Evolutionary conservation across 192 early-diverging fungal species (phyloP), one percentile per base, ranked within the genome.

Genomic region (Linnemannia exigua): DNA sequence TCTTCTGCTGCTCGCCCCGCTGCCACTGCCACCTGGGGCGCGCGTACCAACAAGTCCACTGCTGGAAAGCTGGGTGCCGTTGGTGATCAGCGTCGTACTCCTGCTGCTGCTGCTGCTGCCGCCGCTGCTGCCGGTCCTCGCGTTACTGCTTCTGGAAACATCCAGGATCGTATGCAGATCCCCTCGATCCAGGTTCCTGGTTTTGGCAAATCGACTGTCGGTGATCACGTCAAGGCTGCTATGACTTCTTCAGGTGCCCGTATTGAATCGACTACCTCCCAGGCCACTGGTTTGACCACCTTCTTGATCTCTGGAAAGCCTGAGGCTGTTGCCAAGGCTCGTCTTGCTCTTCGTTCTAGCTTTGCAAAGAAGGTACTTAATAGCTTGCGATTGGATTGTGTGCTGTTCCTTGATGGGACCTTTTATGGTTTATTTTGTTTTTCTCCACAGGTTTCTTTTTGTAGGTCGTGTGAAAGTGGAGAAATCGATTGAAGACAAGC

Each of bases 261-360:
- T 31, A 98, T 99, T 74, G 96, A 98, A 58, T 90, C 95, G 19
- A 95, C 96, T 52, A 95, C 95, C 44, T 94, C 95, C 89, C 84
- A 89, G 41, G 92, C 90, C 47, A 91, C 92, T 31, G 91, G 92
- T 19, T 94, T 92, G 3, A 92, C 95, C 38, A 97, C 97, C 28
- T 96, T 97, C 72, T 81, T 98, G 33, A 93, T 99, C 87, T 93
- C 92, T 80, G 98, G 98, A 63, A 92, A 92, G 63, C 86, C 92
- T n/a, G 95, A 95, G 28, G 91, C 91, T 73, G 96, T 98, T 25
- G 93, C 92, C 72, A 89, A 90, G 61, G 96, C 97, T 19, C 95
- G 95, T 76, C 93, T 94, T 41, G 95, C 97, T 66, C 87, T 99
- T 17, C 88, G 95, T 73, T 84, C 93, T 70, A 90, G 90, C 74